Evolutionary conservation across 345 rosid species (phyloP), one percentile per base, ranked within the genome.

Genomic region (Capsella bursapastoris): DNA sequence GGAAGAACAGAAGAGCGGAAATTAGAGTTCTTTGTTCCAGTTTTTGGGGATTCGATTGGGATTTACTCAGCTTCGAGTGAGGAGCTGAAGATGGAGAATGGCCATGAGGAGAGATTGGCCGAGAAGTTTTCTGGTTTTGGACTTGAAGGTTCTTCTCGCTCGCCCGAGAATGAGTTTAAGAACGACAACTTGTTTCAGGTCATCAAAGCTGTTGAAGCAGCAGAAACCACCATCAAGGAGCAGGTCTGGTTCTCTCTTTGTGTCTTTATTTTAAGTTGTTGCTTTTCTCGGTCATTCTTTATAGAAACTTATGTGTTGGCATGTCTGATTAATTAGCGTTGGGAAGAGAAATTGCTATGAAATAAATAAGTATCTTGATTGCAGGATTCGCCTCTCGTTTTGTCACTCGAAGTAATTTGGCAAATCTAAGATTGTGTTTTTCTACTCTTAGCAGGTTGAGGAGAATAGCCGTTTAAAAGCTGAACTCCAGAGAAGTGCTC

Each of bases 201-300:
- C 32, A 85, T 90, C 86, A 86, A 90, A 76, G 97, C 97, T 14
- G 93, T 91, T 4, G 96, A 94, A 81, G 92, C 93, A 6, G 97
- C 98, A 15, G 97, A 90, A 82, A 84, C 89, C 67, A 86, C 90
- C 47, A 95, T 95, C 73, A 87, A 81, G 75, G 93, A 86, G 57
- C 96, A 91, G 96, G 98, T 90, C 14, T 58, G 22, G 13, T 41
- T n/a, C 12, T 38, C 34, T 66, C 34, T 59, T 25, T 35, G 60
- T 37, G 16, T 40, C 60, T 75, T 5, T 47, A 13, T 64, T 59
- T 52, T 65, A 14, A 28, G 37, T 10, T 22, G 34, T 27, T 25
- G 32, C 32, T 4, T n/a, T 44, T 3, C 49, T 48, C 27, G 0
- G 16, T 48, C 11, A 16, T 1, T 48, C 27, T 0, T 7, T 48